Percentiles rank a stretch among this genome's conserved stretches.
Evolutionary conservation across 75 land plant genomes (phyloP).

Genomic region (Sequoia sempervirens): DNA sequence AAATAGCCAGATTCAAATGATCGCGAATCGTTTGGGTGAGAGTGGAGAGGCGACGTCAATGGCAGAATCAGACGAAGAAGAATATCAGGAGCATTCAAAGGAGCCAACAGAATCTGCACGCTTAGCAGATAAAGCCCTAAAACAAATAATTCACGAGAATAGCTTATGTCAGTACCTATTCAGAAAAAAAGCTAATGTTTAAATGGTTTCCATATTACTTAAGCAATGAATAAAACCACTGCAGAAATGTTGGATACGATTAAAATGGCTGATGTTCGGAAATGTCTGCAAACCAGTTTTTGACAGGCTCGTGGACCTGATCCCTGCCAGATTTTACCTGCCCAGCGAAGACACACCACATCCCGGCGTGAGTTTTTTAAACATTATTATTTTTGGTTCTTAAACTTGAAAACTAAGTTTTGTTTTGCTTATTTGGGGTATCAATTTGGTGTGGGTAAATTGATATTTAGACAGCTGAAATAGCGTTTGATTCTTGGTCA

Average conservation of each 20-base stretch:
- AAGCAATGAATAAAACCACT: background rate
- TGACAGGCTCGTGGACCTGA: conserved; percentile 73
- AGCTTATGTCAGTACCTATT: background rate
- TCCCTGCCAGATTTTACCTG: conserved; percentile 79
- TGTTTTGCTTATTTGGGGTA: background rate
- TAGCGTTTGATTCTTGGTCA: background rate
- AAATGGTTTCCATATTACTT: background rate
- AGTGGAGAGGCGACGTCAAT: no score
- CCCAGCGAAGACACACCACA: conserved; percentile 49
- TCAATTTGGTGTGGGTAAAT: background rate
- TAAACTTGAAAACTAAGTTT: background rate
- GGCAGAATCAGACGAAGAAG: no score
- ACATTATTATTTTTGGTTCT: background rate
- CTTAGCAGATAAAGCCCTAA: no score
- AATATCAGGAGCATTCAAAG: no score
- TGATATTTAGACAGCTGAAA: background rate
- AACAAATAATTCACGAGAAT: no score
- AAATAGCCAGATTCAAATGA: no score
- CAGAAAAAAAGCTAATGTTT: background rate
- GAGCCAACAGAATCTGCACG: no score
- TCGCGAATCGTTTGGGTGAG: no score
- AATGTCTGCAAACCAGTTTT: conserved; percentile 30
- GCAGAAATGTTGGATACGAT: background rate
- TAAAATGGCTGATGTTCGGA: background rate
- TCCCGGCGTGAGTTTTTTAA: conserved; percentile 16